Conservation (phyloP, 139 green algal species). For the Tetraselmis chui region DNA sequence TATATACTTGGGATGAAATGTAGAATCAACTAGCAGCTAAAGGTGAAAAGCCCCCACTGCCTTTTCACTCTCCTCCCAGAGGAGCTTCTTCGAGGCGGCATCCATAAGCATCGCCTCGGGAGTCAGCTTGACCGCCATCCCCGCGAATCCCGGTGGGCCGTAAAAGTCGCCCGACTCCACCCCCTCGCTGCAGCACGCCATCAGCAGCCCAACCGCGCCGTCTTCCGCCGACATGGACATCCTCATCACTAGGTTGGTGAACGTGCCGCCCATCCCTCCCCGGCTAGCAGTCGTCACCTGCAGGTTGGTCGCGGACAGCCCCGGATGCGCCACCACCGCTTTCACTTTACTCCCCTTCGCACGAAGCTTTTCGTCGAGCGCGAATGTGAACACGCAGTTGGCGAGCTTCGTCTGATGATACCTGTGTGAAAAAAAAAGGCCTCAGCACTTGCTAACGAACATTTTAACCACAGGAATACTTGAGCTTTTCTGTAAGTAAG, state of each 20-base stretch:
- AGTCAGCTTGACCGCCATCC: background rate
- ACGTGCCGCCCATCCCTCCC: constrained; percentile 6
- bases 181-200: background rate
- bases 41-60: background rate
- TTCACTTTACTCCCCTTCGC: constrained; percentile 21
- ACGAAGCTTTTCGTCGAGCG: constrained; percentile 4
- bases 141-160: background rate
- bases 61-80: constrained; percentile 10
- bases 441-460: no score
- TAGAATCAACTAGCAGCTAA: no score
- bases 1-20: no score
- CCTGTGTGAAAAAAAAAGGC: background rate
- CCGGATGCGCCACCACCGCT: constrained; percentile 11
- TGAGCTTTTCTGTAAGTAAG: no score
- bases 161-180: constrained; percentile 12
- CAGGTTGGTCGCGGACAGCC: constrained; percentile 16
- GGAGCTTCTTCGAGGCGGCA: constrained; percentile 4
- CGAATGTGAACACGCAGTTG: constrained; percentile 21
- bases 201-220: constrained; percentile 4
- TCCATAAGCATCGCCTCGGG: background rate
- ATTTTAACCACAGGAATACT: no score
- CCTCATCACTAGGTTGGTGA: constrained; percentile 3
- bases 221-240: constrained; percentile 16
- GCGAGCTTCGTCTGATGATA: constrained; percentile 29
- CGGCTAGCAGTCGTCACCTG: constrained; percentile 15